Base-by-base conservation (phyloP, 768 basidiomycete genomes). In the Steccherinum ochraceum region DNA sequence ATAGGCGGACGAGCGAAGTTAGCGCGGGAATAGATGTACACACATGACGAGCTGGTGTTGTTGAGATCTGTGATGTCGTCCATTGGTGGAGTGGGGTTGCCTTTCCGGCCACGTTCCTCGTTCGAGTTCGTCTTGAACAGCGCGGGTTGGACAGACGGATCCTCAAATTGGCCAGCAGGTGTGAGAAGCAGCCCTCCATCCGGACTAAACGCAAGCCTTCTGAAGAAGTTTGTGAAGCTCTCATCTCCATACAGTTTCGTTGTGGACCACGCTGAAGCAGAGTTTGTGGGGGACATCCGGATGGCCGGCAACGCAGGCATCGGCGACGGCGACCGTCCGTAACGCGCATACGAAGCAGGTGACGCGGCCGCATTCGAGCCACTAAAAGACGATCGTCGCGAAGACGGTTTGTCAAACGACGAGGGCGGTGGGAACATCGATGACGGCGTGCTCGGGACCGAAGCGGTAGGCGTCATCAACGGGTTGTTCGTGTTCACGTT, bases 151-250 rank as follows among this genome's bases (percentile, higher is more conserved):
- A 79, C 81, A 12, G 87, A 81, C 3, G 91, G 88, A 65, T 98
- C 95, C 64, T 98, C 94, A 60, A 96, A 97, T 63, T 95, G 90
- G 0, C 96, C 96, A 1, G 96, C 95, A 0, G 96, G 96, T 0
- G 96, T 98, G 57, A 98, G 72, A 42, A 99, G 76, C 27, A 99
- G 73, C 10, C 86, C 90, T 0, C 96, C 96, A 64, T 99, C 96
- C 1, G 95, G 91, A 49, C 91, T 93, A 69, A 97, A 99, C 11
- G 87, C 86, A 53, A 99, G 72, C 27, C 96, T 79, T 24, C 96
- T 74, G 76, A 98, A 99, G 72, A 98, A 99, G 59, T 94, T 93
- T 3, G 92, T 93, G 61, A 82, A 91, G 58, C 84, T 89, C 66
- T 97, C 94, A 66, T 98, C 95, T 43, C 94, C 93, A 61, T 98